These are phyloP conservation scores for Xerocomellus amylosporus DNA, from an alignment of 768 basidiomycete genomes.

Conservation along the genomic window DNA sequence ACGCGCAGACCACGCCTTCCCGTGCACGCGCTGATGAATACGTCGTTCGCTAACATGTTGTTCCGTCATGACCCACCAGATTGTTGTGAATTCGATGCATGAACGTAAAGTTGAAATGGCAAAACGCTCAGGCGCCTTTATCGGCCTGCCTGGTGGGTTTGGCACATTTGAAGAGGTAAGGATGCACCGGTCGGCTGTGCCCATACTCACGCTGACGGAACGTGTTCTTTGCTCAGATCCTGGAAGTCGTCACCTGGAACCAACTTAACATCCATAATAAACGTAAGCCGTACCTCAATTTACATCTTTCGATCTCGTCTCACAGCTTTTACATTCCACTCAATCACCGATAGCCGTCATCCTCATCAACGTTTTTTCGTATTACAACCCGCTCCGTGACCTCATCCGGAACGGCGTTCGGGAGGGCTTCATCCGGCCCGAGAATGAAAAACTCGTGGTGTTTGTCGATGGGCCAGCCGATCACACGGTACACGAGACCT, in stretches of 20 bases:
- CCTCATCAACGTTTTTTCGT: conserved; percentile 80
- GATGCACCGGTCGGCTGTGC: background rate
- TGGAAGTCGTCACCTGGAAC: conserved; percentile 94
- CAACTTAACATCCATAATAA: conserved; percentile 86
- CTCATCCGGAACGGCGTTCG: conserved; percentile 66
- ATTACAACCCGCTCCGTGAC: conserved; percentile 77
- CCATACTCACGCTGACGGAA: conserved; percentile 3
- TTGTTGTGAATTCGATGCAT: conserved; percentile 81
- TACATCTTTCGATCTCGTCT: background rate
- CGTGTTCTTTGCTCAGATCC: conserved; percentile 43
- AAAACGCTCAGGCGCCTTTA: conserved; percentile 69
- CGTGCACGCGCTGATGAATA: background rate
- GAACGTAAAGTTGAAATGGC: conserved; percentile 94
- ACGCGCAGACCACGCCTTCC: conserved; percentile 1
- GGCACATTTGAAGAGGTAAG: conserved; percentile 90
- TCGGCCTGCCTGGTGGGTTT: conserved; percentile 90
- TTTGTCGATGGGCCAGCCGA: conserved; percentile 75
- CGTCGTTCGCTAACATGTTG: conserved; percentile 7
- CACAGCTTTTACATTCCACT: background rate
- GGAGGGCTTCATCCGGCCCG: conserved; percentile 70
- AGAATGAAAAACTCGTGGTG: conserved; percentile 58
- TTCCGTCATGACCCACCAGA: conserved; percentile 34
- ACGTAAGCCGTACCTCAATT: conserved; percentile 45
- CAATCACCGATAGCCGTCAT: conserved; percentile 60
- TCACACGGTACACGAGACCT: conserved; percentile 49